Conservation (phyloP, 148 eudicot genomes). For the Fagopyrum homotropicum region DNA sequence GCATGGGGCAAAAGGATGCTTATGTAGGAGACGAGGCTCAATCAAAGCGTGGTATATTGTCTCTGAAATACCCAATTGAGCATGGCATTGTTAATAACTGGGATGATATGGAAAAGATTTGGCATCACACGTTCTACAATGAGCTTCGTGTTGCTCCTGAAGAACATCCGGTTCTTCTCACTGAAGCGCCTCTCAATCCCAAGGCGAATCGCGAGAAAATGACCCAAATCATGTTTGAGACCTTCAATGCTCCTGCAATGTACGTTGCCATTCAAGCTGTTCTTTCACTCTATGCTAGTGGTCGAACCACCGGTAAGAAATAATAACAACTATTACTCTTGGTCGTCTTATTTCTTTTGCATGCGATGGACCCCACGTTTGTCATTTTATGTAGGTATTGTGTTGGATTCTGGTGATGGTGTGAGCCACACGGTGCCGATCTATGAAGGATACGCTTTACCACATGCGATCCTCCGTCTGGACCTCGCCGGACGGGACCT, state of each 20-base stretch:
- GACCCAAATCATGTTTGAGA: constrained; percentile 61
- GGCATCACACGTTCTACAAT: constrained; percentile 63
- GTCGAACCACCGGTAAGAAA: constrained; percentile 41
- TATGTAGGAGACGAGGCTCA: constrained; percentile 17
- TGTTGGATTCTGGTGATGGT: constrained; percentile 45
- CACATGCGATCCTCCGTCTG: constrained; percentile 47
- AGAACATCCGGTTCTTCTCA: constrained; percentile 53
- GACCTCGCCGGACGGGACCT: constrained; percentile 63
- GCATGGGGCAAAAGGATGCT: constrained; percentile 15
- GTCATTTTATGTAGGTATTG: not conserved
- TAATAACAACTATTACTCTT: not conserved
- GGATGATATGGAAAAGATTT: constrained; percentile 68
- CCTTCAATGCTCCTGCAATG: constrained; percentile 53
- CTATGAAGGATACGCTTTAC: constrained; percentile 45
- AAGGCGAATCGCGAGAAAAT: constrained; percentile 52
- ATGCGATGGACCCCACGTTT: too few species aligned
- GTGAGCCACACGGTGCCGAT: constrained; percentile 51
- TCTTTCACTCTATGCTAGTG: constrained; percentile 60
- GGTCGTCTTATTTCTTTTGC: not conserved
- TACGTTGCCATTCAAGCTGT: constrained; percentile 56
- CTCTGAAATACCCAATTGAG: constrained; percentile 35
- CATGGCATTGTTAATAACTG: constrained; percentile 50
- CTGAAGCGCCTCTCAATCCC: constrained; percentile 56
- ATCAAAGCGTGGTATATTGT: constrained; percentile 11
- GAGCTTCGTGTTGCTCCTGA: constrained; percentile 67